phyloP scores from a whole-genome alignment of 1,284 basidiomycete genomes.

The Trichosporon faecale region DNA sequence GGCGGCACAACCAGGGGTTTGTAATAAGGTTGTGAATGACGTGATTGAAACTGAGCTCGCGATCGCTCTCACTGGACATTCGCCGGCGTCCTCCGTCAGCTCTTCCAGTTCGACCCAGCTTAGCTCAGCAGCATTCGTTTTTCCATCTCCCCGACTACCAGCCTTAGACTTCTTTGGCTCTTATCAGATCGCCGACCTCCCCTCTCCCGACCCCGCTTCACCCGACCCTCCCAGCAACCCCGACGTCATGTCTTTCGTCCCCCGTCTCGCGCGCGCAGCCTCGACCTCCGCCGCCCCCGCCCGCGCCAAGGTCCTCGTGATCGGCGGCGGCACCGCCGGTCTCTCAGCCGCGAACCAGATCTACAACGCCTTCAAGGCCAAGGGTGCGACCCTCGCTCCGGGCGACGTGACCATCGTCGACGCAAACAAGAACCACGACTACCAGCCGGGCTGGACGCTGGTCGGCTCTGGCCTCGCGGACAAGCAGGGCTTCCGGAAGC shows the following conservation, averaged over 20 bases:
- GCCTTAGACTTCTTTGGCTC: not conserved
- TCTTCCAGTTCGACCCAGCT: not conserved
- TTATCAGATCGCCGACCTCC: not conserved
- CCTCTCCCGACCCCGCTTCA: not conserved
- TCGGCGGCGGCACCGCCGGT: conserved; percentile 64
- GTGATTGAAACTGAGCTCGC: not conserved
- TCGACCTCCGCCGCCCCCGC: conserved; percentile 37
- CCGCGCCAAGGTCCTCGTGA: conserved; percentile 54
- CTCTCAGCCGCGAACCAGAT: conserved; percentile 78
- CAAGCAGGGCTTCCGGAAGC: conserved; percentile 67
- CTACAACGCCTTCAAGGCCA: conserved; percentile 68
- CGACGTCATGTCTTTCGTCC: conserved; percentile 5
- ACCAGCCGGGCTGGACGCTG: conserved; percentile 84
- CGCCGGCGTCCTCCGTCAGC: not conserved
- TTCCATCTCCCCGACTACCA: not conserved
- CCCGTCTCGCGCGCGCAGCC: conserved; percentile 25
- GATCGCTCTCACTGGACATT: not conserved
- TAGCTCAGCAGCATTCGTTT: not conserved
- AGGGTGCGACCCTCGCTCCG: conserved; percentile 63
- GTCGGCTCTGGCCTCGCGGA: conserved; percentile 76
- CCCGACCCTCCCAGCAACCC: not conserved
- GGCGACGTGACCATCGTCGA: conserved; percentile 84
- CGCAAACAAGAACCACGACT: conserved; percentile 46
- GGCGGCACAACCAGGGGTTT: not conserved
- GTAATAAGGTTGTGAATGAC: conserved; percentile 11